A percentile compares a stretch with the other conserved stretches of the same genome.
Evolutionary conservation across 148 eudicot species (phyloP).

Genomic region (Spergularia bocconei): DNA sequence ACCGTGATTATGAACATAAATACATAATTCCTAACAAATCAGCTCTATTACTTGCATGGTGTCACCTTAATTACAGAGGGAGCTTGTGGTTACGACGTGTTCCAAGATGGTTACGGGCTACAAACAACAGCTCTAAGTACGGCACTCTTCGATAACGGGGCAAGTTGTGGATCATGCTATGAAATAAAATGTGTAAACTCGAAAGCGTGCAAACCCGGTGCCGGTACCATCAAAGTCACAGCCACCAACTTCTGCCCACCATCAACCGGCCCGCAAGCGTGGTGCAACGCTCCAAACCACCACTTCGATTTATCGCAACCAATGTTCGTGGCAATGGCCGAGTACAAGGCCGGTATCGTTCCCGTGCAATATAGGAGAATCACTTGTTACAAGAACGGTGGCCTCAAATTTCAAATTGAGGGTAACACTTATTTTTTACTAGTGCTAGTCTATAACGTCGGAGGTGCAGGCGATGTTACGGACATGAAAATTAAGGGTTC

Average conservation of each 20-base stretch:
- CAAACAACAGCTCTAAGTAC: slow-evolving; percentile 32
- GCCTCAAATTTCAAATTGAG: slow-evolving; percentile 6
- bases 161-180: slow-evolving; percentile 29
- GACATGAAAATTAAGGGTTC: slow-evolving; percentile 15
- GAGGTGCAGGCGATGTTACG: slow-evolving; percentile 26
- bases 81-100: slow-evolving; percentile 27
- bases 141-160: slow-evolving; percentile 17
- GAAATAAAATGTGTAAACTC: slow-evolving; percentile 29
- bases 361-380: slow-evolving; percentile 26
- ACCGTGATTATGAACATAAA: no score
- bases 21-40: no score
- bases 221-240: slow-evolving; percentile 23
- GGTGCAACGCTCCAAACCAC: slow-evolving; percentile 28
- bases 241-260: slow-evolving; percentile 32
- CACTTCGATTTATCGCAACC: slow-evolving; percentile 29
- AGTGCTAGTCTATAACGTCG: slow-evolving; percentile 28
- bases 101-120: slow-evolving; percentile 19
- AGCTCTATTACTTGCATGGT: no score
- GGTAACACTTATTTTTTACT: slow-evolving; percentile 24
- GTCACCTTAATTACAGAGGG: slow-evolving; percentile 23
- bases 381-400: slow-evolving; percentile 18
- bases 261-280: slow-evolving; percentile 21
- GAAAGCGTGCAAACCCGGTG: slow-evolving; percentile 19
- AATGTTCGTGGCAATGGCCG: slow-evolving; percentile 20
- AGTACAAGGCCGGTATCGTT: slow-evolving; percentile 27